Base-by-base conservation (phyloP, 2,329 filamentous ascomycete species). In the Fusarium paranaense region DNA sequence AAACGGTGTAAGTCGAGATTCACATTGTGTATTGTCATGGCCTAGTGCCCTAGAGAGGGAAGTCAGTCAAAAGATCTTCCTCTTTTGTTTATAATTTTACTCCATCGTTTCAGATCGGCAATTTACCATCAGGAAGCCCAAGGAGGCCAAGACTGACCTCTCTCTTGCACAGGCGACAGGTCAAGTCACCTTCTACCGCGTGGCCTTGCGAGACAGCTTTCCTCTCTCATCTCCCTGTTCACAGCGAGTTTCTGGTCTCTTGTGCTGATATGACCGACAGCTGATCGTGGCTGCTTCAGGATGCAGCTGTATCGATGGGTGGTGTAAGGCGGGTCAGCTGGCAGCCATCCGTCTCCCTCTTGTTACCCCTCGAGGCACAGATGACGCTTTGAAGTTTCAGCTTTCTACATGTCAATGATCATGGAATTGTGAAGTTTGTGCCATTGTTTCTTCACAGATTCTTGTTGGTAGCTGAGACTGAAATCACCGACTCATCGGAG, bases 81-180 rank as follows among this genome's bases (percentile, higher is more conserved):
- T 10, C 9, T 32, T 3, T 32, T 3, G 16, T 6, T 30, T 52
- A 7, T 5, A 3, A 2, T n/a, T 10, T 47, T 4, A 2, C 5
- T 13, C 3, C 3, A 13, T 8, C 13, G 1, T 8, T n/a, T 13
- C 2, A 18, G 25, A 13, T 30, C 10, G 7, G 8, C 6, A 2
- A n/a, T 30, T 11, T 30, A 10, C 9, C 10, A n/a, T n/a, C 5
- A 18, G 10, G 9, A 7, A 30, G 25, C 5, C 16, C 9, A 11
- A 7, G 14, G 11, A 7, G 6, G 45, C 14, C 9, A 30, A 13
- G 25, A n/a, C 2, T 30, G 25, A 30, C 16, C 45, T 16, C 16
- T 47, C 5, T 27, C 16, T 9, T 8, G 6, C 9, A 3, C 1
- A 7, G 22, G 14, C 25, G 16, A 7, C 9, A 30, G 25, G 5